These are phyloP conservation scores for Ascochyta lentis DNA, from an alignment of 2,329 filamentous ascomycete species.

Conservation along the genomic window DNA sequence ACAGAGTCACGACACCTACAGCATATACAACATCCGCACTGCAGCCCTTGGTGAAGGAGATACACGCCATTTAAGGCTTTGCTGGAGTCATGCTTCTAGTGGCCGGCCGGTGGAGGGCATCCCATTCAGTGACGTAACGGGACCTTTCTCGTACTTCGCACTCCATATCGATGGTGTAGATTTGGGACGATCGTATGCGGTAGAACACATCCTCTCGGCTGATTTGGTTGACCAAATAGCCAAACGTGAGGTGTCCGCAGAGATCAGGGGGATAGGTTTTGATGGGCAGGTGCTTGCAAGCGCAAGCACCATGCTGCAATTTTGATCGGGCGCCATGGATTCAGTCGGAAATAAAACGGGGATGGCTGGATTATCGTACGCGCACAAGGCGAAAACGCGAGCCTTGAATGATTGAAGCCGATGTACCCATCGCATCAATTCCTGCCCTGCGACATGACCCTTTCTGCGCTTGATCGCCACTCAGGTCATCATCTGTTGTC, in stretches of 20 bases:
- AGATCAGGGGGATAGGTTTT: constrained; percentile 38
- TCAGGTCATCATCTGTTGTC: not conserved
- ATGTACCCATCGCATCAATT: not conserved
- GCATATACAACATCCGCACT: constrained; percentile 2
- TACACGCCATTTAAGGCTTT: constrained; percentile 31
- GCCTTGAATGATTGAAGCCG: not conserved
- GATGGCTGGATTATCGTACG: not conserved
- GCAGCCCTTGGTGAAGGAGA: constrained; percentile 21
- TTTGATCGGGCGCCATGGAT: not conserved
- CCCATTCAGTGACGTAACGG: constrained; percentile 44
- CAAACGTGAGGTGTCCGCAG: constrained; percentile 17
- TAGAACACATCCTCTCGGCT: constrained; percentile 31
- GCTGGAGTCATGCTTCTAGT: constrained; percentile 28
- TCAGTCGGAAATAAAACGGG: not conserved
- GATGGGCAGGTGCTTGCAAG: constrained; percentile 31
- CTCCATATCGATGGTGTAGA: constrained; percentile 30
- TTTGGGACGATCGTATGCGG: constrained; percentile 39
- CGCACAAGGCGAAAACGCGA: not conserved
- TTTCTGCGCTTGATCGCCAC: constrained; percentile 7
- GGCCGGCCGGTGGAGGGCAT: constrained; percentile 9
- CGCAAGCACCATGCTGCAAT: not conserved
- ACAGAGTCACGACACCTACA: not conserved
- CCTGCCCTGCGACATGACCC: not conserved
- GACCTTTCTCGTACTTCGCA: constrained; percentile 43
- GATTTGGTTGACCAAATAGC: constrained; percentile 18